phyloP scores from a whole-genome alignment of 1,139 yeast genomes.

The Suhomyces maxii region DNA sequence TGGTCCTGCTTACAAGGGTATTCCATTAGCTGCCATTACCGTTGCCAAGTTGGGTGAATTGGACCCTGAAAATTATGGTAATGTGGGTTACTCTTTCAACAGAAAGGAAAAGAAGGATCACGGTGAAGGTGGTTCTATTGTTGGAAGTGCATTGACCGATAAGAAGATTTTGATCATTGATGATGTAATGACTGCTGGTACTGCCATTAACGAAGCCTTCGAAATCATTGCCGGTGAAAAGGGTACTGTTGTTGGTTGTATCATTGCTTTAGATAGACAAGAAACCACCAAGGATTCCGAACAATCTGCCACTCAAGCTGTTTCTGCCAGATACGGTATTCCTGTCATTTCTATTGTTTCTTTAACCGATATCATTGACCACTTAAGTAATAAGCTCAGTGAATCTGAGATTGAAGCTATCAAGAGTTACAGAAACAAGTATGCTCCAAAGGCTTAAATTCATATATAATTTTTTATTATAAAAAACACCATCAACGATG shows the following conservation, averaged over 20 bases:
- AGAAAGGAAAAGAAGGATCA: conserved; percentile 95
- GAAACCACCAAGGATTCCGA: conserved; percentile 73
- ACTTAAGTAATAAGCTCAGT: conserved; percentile 55
- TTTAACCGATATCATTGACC: conserved; percentile 69
- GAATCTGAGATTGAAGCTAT: conserved; percentile 55
- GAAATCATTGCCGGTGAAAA: conserved; percentile 68
- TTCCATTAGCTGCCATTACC: conserved; percentile 91
- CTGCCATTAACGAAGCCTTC: conserved; percentile 94
- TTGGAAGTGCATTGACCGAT: conserved; percentile 73
- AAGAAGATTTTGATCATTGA: conserved; percentile 83
- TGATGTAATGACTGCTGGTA: conserved; percentile 98
- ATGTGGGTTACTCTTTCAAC: conserved; percentile 72
- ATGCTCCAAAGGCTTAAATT: conserved; percentile 38
- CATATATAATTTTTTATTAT: neutral
- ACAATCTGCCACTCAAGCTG: conserved; percentile 79
- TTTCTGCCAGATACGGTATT: conserved; percentile 66
- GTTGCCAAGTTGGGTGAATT: conserved; percentile 89
- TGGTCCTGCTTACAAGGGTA: conserved; percentile 98
- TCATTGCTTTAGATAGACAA: conserved; percentile 93
- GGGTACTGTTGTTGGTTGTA: conserved; percentile 79
- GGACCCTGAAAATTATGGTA: conserved; percentile 70
- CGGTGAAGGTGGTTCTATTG: conserved; percentile 97
- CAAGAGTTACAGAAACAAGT: conserved; percentile 57
- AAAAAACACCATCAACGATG: too few relatives aligned
- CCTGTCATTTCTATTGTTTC: conserved; percentile 84